Base-by-base conservation (phyloP, 148 eudicot genomes). In the Fagopyrum esculentum region DNA sequence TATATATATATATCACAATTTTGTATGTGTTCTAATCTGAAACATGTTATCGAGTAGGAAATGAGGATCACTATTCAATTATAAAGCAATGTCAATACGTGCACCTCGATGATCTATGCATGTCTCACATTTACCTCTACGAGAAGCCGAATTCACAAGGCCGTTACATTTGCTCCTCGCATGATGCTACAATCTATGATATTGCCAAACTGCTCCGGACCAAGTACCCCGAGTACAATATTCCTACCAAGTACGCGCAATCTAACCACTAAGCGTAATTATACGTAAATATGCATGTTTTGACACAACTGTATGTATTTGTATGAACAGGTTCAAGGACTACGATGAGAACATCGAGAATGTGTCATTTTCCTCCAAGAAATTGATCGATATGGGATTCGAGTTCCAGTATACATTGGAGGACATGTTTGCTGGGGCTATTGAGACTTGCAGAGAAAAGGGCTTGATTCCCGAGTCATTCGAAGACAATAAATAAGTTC, bases 31-130 rank as follows among this genome's bases (percentile, higher is more conserved):
- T 35, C 40, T 35, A 35, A 35, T 2, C 0, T 35, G 40, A 35
- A 35, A 1, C 40, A 35, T 35, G 40, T 35, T 35, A 35, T 50
- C 70, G 40, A 0, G 57, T 80, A 93, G 98, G 96, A 63, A 88
- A 83, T 50, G 96, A 93, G 80, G 80, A 81, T 49, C 98, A 94
- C 78, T 94, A 88, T 80, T 72, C 85, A 6, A 91, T 94, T 7
- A 90, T 94, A 10, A 87, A 84, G 82, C 97, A 94, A 75, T 89
- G 97, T 0, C 97, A 91, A 59, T 94, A 77, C 76, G 93, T 94
- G 78, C 98, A 94, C 78, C 63, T 91, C 56, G 98, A 94, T 73
- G 98, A 94, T 80, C 87, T 94, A 15, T 91, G 97, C 44, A 92
- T 89, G 84, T 80, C 90, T 50, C 97, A 91, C 73, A 91, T 94